These are phyloP conservation scores for Coniophora puteana DNA, from an alignment of 1,284 basidiomycete species.

Conservation along the genomic window DNA sequence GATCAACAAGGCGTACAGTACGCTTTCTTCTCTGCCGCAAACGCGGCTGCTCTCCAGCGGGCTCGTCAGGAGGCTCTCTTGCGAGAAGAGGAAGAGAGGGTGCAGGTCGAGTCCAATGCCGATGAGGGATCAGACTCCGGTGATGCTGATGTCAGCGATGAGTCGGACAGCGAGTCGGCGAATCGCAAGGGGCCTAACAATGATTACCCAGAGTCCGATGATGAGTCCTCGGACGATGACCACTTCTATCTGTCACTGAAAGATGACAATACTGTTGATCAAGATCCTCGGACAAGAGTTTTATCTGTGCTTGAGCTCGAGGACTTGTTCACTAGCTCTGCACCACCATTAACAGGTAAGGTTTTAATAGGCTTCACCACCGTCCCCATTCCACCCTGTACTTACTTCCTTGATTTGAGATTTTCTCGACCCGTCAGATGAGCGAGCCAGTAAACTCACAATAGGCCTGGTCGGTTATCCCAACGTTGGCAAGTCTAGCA, in stretches of 20 bases:
- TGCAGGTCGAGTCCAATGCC: slow-evolving; percentile 27
- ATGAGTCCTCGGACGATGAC: slow-evolving; percentile 29
- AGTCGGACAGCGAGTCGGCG: slow-evolving; percentile 12
- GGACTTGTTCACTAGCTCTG: slow-evolving; percentile 73
- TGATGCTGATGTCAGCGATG: slow-evolving; percentile 25
- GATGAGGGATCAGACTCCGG: slow-evolving; percentile 21
- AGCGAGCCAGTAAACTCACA: slow-evolving; percentile 66
- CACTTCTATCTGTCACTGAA: slow-evolving; percentile 45
- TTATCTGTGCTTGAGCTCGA: slow-evolving; percentile 90
- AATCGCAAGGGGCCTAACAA: slow-evolving; percentile 23
- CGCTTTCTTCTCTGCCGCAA: slow-evolving; percentile 95
- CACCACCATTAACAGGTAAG: slow-evolving; percentile 76
- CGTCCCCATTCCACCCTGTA: slow-evolving; percentile 1
- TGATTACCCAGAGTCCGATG: slow-evolving; percentile 26
- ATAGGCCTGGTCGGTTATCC: slow-evolving; percentile 98
- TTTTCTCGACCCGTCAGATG: slow-evolving; percentile 63
- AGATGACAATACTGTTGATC: slow-evolving; percentile 47
- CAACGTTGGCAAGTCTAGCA: slow-evolving; percentile 96
- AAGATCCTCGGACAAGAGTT: slow-evolving; percentile 75
- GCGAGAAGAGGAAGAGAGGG: slow-evolving; percentile 14
- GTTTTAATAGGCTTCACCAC: slow-evolving; percentile 2
- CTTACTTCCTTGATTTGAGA: slow-evolving; percentile 38
- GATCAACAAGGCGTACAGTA: slow-evolving; percentile 79
- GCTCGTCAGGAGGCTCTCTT: slow-evolving; percentile 53
- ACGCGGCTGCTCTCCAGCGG: slow-evolving; percentile 84